phyloP scores from a whole-genome alignment of 2,329 filamentous ascomycete species.

The Alternaria longipes region DNA sequence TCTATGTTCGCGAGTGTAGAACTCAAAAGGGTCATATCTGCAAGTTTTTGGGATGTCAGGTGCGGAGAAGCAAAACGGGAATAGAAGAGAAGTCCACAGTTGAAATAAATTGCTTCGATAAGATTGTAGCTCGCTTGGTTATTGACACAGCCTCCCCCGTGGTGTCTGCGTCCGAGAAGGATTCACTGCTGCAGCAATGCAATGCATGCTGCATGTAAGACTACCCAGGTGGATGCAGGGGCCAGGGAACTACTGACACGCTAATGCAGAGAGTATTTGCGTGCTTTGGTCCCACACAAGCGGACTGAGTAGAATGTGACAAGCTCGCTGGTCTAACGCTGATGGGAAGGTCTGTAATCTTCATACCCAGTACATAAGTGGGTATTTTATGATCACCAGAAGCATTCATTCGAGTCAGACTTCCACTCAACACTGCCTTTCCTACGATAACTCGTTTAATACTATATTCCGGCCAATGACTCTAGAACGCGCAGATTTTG shows the following conservation, averaged over 20 bases:
- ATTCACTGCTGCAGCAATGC: not conserved
- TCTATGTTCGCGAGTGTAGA: not conserved
- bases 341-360: not conserved
- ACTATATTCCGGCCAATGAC: not conserved
- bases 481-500: not conserved
- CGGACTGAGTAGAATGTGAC: not conserved
- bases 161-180: not conserved
- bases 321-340: not conserved
- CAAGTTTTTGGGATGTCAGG: not conserved
- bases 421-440: not conserved
- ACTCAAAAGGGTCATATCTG: not conserved
- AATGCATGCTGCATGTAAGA: not conserved
- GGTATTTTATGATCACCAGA: not conserved
- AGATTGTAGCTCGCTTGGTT: not conserved
- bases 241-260: not conserved
- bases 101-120: not conserved
- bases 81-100: not conserved
- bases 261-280: not conserved
- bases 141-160: not conserved
- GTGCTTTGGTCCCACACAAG: not conserved
- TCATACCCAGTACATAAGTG: not conserved
- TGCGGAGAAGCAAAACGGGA: not conserved
- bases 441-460: not conserved
- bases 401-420: not conserved
- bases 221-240: not conserved